These are phyloP conservation scores for Thielaviopsis punctulata DNA, from an alignment of 2,329 filamentous ascomycete genomes.

Conservation along the genomic window DNA sequence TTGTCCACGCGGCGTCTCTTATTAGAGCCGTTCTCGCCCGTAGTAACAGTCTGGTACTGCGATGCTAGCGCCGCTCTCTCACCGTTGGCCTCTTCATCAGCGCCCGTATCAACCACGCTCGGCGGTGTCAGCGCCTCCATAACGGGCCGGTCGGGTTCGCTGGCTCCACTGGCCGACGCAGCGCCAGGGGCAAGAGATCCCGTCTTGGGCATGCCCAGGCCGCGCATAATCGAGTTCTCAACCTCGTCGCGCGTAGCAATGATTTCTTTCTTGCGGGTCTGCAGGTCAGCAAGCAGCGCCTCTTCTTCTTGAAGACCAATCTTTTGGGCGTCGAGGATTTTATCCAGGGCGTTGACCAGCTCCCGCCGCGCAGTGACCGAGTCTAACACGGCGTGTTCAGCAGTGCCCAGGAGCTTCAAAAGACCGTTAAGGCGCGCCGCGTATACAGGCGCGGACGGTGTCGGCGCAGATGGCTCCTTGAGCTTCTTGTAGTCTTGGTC, in stretches of 20 bases:
- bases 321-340: conserved; percentile 59
- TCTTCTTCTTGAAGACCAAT: conserved; percentile 54
- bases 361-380: conserved; percentile 70
- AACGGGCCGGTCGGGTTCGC: conserved; percentile 56
- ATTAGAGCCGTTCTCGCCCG: conserved; percentile 35
- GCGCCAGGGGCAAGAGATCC: background rate
- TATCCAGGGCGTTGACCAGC: conserved; percentile 67
- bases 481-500: conserved; percentile 73
- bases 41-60: conserved; percentile 31
- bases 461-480: conserved; percentile 48
- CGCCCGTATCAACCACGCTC: conserved; percentile 30
- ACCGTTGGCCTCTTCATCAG: conserved; percentile 5
- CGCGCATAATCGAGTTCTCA: conserved; percentile 79
- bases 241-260: conserved; percentile 77
- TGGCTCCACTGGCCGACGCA: background rate
- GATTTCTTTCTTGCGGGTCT: conserved; percentile 49
- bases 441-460: conserved; percentile 75
- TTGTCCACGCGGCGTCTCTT: conserved; percentile 38
- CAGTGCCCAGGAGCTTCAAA: conserved; percentile 74
- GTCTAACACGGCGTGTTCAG: conserved; percentile 76
- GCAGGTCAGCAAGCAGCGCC: conserved; percentile 43
- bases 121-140: conserved; percentile 81
- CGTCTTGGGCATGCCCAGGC: conserved; percentile 46
- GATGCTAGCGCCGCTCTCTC: conserved; percentile 18
- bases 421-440: conserved; percentile 77